Evolutionary conservation across 1,284 basidiomycete species (phyloP).

Genomic region (Naganishia sp.): DNA sequence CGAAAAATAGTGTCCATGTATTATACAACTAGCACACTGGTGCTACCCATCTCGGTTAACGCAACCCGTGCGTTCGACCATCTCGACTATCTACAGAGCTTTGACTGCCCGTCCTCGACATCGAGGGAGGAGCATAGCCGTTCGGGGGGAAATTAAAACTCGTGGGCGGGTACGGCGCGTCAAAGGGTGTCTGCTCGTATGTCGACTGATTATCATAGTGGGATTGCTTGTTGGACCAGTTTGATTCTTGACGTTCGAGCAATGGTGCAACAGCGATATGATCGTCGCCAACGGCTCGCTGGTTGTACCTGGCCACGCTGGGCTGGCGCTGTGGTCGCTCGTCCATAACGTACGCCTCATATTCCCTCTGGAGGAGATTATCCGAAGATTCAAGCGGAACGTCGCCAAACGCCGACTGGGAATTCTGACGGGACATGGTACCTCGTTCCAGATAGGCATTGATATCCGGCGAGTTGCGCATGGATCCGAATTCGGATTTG

Average conservation of each 20-base stretch:
- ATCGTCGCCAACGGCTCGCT: conserved; percentile 16
- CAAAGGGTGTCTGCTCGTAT: conserved; percentile 17
- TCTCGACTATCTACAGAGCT: conserved; percentile 16
- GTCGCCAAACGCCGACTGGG: conserved; percentile 18
- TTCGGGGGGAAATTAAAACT: conserved; percentile 23
- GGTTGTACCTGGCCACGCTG: conserved; percentile 29
- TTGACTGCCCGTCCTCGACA: conserved; percentile 20
- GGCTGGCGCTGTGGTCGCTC: conserved; percentile 23
- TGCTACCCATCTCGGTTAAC: not conserved
- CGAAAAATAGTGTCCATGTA: too few species aligned
- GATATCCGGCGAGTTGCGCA: conserved; percentile 15
- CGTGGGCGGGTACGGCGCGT: conserved; percentile 26
- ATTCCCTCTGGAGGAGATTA: conserved; percentile 12
- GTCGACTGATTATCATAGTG: conserved; percentile 7
- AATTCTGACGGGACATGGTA: conserved; percentile 21
- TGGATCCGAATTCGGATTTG: conserved; percentile 13
- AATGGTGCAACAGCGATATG: conserved; percentile 25
- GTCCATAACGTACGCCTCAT: conserved; percentile 6
- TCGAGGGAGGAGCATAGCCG: conserved; percentile 27
- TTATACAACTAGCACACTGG: not conserved
- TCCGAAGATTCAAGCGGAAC: conserved; percentile 26
- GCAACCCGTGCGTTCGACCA: conserved; percentile 3
- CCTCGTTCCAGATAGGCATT: conserved; percentile 26
- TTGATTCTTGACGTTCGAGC: conserved; percentile 24
- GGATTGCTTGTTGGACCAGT: conserved; percentile 24